Evolutionary conservation across 1,139 yeast species (phyloP), one percentile per base, ranked within the genome.

Genomic region (Torulaspora globosa): DNA sequence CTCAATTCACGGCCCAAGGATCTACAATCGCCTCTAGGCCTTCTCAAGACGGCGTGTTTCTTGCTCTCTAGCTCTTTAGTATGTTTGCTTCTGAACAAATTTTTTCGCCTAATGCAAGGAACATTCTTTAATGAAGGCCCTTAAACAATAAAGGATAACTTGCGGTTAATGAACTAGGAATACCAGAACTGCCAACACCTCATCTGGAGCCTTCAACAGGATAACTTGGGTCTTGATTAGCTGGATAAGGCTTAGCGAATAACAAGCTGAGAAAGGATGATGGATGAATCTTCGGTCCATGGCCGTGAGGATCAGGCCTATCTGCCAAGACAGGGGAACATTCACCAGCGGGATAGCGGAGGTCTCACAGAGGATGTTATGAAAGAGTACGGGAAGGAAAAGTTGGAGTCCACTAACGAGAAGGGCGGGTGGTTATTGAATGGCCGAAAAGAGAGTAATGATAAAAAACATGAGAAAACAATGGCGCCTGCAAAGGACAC

Each of bases 371-470:
- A 39, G 15, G 38, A 44, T 9, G 44, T 41, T 26, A 39, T 47
- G 46, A 36, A 47, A 16, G 46, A 47, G 21, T 44, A 44, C 26
- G 50, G 48, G 12, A 30, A 43, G 15, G 50, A 44, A 3, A 38
- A 41, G 24, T 32, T 44, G 19, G 46, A 46, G n/a, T 33, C 39
- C 9, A 26, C 36, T 7, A 35, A 39, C 14, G 34, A 14, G 34
- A 31, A 31, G 18, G 23, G 11, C 23, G n/a, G 18, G 1, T 18
- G 34, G 18, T 15, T 14, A 12, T 9, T 15, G 34, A 31, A 29
- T 16, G 21, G 35, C 15, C 9, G 29, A 31, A 33, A 36, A 28
- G 32, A 23, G 12, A 34, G 49, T 38, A 10, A 29, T 5, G 39
- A 27, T 8, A 19, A 34, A 9, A n/a, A 27, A 11, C 31, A 31